These are phyloP conservation scores for Sphagnum fallax DNA, from an alignment of 228 moss, liverwort and hornwort genomes.

Conservation along the genomic window DNA sequence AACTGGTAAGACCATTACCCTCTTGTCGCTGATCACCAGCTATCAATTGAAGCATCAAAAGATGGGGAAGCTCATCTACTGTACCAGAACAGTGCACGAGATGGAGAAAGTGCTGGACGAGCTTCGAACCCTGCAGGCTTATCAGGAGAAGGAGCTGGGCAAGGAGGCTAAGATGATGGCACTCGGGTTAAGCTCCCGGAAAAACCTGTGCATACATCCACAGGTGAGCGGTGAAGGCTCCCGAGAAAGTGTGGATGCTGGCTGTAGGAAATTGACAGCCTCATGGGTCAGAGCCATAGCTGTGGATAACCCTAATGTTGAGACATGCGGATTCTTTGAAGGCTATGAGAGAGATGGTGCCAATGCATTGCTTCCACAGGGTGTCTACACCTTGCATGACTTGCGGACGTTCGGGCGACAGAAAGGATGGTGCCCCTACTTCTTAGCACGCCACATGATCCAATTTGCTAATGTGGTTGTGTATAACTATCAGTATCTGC, in stretches of 20 bases:
- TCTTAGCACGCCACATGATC: slow-evolving; percentile 98
- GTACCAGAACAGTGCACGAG: slow-evolving; percentile 97
- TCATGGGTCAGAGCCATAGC: slow-evolving; percentile 89
- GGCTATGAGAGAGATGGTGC: slow-evolving; percentile 71
- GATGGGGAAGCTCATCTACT: slow-evolving; percentile 87
- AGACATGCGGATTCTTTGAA: slow-evolving; percentile 72
- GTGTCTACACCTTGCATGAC: slow-evolving; percentile 91
- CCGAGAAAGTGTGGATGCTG: slow-evolving; percentile 97
- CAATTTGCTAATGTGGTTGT: slow-evolving; percentile 97
- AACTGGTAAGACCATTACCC: slow-evolving; percentile 97
- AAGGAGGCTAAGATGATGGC: slow-evolving; percentile 63
- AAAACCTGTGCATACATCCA: slow-evolving; percentile 84
- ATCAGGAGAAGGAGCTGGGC: slow-evolving; percentile 81
- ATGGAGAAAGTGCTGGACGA: slow-evolving; percentile 99
- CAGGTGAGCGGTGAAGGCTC: slow-evolving; percentile 94
- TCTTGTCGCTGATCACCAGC: slow-evolving; percentile 95
- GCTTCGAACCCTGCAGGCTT: slow-evolving; percentile 82
- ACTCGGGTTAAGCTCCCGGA: slow-evolving; percentile 89
- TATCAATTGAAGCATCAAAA: slow-evolving; percentile 70
- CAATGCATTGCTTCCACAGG: slow-evolving; percentile 76
- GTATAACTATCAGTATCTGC: slow-evolving; percentile 93
- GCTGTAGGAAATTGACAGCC: slow-evolving; percentile 92
- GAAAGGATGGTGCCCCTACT: slow-evolving; percentile 96
- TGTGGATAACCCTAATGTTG: slow-evolving; percentile 70
- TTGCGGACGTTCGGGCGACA: slow-evolving; percentile 77